Percentiles rank a stretch among this genome's conserved stretches.
Evolutionary conservation across 345 rosid genomes (phyloP).

Genomic region (Brassica carinata): DNA sequence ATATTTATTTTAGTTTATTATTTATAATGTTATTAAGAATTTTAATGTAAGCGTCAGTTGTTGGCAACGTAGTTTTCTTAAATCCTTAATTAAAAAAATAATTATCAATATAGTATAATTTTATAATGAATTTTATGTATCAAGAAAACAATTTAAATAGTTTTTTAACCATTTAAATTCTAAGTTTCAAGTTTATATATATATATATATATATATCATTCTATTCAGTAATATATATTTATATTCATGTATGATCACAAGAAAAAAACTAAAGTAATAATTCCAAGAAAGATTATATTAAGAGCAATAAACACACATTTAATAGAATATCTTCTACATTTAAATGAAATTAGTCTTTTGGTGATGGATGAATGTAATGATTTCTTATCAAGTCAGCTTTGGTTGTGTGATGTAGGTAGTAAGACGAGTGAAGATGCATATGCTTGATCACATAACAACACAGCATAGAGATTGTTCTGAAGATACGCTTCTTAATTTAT

Average conservation of each 20-base stretch:
- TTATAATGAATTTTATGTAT: too few relatives aligned
- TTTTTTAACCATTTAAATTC: neutral
- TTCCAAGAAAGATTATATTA: too few relatives aligned
- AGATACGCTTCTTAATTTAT: neutral
- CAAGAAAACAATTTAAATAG: neutral
- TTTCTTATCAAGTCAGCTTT: neutral
- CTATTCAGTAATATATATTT: too few relatives aligned
- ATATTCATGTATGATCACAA: neutral
- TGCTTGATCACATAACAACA: neutral
- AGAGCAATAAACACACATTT: neutral
- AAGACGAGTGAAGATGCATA: neutral
- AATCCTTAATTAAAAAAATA: too few relatives aligned
- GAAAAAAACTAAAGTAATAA: neutral
- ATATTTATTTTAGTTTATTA: neutral
- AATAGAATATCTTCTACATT: neutral
- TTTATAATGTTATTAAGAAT: too few relatives aligned
- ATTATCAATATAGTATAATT: too few relatives aligned
- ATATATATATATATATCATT: too few relatives aligned
- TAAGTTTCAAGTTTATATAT: neutral
- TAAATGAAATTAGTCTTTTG: neutral
- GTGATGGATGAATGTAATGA: neutral
- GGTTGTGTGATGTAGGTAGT: neutral
- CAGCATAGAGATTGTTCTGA: too few relatives aligned
- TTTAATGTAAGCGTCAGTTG: too few relatives aligned
- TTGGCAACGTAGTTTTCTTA: too few relatives aligned